Evolutionary conservation across 2,329 filamentous ascomycete species (phyloP), one percentile per base, ranked within the genome.

Genomic region (Paraphaeosphaeria sporulosa): DNA sequence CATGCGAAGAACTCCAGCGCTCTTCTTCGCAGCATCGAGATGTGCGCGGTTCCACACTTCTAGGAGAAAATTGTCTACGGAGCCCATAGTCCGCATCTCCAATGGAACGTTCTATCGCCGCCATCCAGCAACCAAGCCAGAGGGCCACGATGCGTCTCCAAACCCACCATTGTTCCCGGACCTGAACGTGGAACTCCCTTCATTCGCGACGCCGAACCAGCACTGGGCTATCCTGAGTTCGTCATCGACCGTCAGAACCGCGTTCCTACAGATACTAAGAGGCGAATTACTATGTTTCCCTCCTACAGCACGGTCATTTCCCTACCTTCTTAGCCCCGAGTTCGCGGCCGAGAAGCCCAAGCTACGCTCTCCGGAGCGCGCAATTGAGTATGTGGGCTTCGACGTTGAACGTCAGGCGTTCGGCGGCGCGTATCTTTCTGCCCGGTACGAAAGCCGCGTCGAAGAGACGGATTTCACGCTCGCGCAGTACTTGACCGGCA

Each of bases 361-460:
- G 2, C 76, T 91, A 50, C 84, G 86, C 47, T 85, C 82, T 55
- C 87, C 90, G 0, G 82, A 83, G 13, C 84, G 84, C 65, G 93
- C 93, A 0, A 90, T 99, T 59, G 89, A 90, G 68, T 94, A 97
- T 81, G 93, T 98, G 10, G 94, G 95, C 0, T 98, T 98, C 72
- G 91, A 93, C 71, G 88, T 87, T 2, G 91, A 94, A 67, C 85
- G 87, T 27, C 84, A 84, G 6, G 79, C 83, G 51, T 79, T 86
- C 15, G 80, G 86, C 6, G 84, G 85, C 1, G 89, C 93, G 4
- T 97, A 97, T 74, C 81, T 98, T 19, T 93, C 92, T 60, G 93
- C 93, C 17, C 85, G 95, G 42, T 99, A 98, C 76, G 95, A 99
- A 82, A 94, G 91, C 60, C 83, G 90, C 40, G 85, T 92, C 34